Evolutionary conservation across 306 rosid species (phyloP).

Genomic region (Hippophae gyantsensis): DNA sequence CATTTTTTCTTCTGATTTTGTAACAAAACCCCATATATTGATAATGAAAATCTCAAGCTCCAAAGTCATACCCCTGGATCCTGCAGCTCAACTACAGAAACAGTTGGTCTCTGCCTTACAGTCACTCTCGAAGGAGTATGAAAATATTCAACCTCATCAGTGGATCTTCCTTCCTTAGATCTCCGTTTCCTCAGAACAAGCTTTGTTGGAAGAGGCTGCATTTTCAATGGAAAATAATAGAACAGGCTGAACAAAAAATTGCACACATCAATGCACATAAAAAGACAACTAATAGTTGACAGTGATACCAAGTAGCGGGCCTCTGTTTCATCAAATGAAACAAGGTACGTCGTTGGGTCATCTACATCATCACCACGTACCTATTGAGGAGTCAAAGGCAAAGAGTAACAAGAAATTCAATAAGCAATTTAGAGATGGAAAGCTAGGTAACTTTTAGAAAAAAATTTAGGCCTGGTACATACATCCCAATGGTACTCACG

Average conservation of each 20-base stretch:
- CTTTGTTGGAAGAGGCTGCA: constrained; percentile 94
- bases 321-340: constrained; percentile 72
- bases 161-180: constrained; percentile 78
- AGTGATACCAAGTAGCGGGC: constrained; percentile 74
- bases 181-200: constrained; percentile 83
- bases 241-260: not conserved
- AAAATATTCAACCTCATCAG: constrained; percentile 78
- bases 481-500: constrained; percentile 37
- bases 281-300: constrained; percentile 2
- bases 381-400: constrained; percentile 29
- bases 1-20: too few relatives aligned
- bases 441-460: constrained; percentile 11
- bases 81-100: constrained; percentile 60
- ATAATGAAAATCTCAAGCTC: constrained; percentile 5
- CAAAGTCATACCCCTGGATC: constrained; percentile 59
- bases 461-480: constrained; percentile 22
- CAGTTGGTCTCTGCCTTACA: constrained; percentile 62
- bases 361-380: constrained; percentile 79
- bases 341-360: constrained; percentile 75
- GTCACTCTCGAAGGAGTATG: constrained; percentile 74
- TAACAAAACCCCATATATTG: not conserved
- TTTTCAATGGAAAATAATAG: constrained; percentile 16
- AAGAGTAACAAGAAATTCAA: not conserved
- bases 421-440: not conserved
- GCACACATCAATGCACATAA: constrained; percentile 1